phyloP scores from a whole-genome alignment of 352 stramenopile genomes.

The Pythium phragmitis region DNA sequence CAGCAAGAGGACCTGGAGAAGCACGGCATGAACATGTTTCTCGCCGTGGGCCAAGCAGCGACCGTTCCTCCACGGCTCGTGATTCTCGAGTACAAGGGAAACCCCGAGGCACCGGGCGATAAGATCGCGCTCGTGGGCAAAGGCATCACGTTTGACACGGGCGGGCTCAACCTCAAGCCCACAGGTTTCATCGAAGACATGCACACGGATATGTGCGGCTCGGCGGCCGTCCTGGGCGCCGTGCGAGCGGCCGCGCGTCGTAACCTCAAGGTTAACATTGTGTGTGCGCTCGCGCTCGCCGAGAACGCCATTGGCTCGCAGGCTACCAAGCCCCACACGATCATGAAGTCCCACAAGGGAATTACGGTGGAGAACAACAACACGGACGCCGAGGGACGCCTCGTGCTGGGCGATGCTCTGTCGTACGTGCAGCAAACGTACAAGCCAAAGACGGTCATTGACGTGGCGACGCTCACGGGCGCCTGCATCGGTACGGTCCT shows the following conservation, averaged over 20 bases:
- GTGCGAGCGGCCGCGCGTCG: slow-evolving; percentile 68
- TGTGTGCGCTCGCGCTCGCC: slow-evolving; percentile 71
- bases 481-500: slow-evolving; percentile 70
- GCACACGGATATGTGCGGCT: slow-evolving; percentile 92
- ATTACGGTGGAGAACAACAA: slow-evolving; percentile 93
- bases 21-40: slow-evolving; percentile 86
- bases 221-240: slow-evolving; percentile 81
- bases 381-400: slow-evolving; percentile 90
- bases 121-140: slow-evolving; percentile 91
- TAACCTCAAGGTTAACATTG: slow-evolving; percentile 79
- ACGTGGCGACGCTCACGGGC: slow-evolving; percentile 93
- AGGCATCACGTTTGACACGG: slow-evolving; percentile 94
- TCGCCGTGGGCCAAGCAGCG: slow-evolving; percentile 76
- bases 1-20: slow-evolving; percentile 73
- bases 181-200: slow-evolving; percentile 90
- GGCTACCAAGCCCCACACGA: slow-evolving; percentile 84
- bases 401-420: slow-evolving; percentile 90
- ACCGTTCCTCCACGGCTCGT: slow-evolving; percentile 76
- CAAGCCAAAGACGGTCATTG: slow-evolving; percentile 91
- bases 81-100: slow-evolving; percentile 79
- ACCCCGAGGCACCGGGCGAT: slow-evolving; percentile 52
- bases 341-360: slow-evolving; percentile 88
- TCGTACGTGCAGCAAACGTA: slow-evolving; percentile 88
- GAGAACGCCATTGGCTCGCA: slow-evolving; percentile 88
- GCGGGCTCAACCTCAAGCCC: slow-evolving; percentile 94